Evolutionary conservation across 176 grass and related monocot species (phyloP), one percentile per base, ranked within the genome.

Genomic region (Ensete ventricosum): DNA sequence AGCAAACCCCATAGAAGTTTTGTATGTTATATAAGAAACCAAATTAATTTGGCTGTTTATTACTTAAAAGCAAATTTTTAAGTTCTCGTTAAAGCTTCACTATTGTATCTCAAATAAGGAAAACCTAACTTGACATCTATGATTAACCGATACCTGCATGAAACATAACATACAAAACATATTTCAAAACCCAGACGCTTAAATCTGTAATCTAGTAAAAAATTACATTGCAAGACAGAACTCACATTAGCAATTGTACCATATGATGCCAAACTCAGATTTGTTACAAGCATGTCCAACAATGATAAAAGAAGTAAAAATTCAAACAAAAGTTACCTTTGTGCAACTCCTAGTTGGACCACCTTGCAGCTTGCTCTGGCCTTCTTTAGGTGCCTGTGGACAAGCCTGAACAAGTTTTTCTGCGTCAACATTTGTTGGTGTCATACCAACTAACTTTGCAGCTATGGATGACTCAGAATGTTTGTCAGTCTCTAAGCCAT

Each of bases 321-420:
- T 9, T 48, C 22, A 68, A 50, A 60, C 59, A 55, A 24, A 27
- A 9, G 14, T 69, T 59, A 97, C 90, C 93, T 97, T 97, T 68
- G 89, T 97, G 74, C 90, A 97, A 74, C 93, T 97, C 79, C 93
- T 88, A 49, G 87, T 83, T 53, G 85, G 88, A 77, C 73, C 80
- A 58, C 83, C 64, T 60, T 87, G 82, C 71, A 80, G 50, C 81
- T 89, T 96, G 79, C 76, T 75, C 10, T 69, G 74, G 27, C 64
- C 77, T 27, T 85, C 82, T 79, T 78, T 90, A 70, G 74, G 86
- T 81, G 79, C 26, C 75, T 86, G 84, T 27, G 51, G 29, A 21
- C 71, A 81, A 80, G 62, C 69, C 19, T 78, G 71, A 70, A 69
- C 57, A 14, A 76, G 75, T 68, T 88, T 87, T 59, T 83, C 85